Evolutionary conservation across 257 asterid genomes (phyloP), one percentile per base, ranked within the genome.

Genomic region (Fraxinus americana): DNA sequence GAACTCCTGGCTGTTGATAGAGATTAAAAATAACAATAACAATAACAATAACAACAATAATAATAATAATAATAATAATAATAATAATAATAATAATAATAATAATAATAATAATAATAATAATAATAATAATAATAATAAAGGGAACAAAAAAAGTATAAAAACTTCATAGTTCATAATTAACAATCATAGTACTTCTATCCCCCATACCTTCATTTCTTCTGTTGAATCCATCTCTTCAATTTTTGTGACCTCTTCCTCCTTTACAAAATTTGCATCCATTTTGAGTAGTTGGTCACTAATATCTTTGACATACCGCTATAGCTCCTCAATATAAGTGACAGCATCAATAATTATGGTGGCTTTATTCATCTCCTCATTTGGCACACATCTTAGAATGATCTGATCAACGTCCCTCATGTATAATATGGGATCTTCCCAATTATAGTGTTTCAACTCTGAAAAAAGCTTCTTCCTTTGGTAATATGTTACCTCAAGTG

Each of bases 321-420:
- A 80, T 11, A 91, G 86, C 83, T 90, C 86, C 81, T 86, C 89
- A 25, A 94, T 87, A 87, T 88, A 91, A 27, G 91, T 76, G 72
- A 90, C 91, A 7, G 97, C 97, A 78, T 94, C 97, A 4, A 91
- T 91, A 70, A 94, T 81, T 79, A 92, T 92, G 72, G 91, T 82
- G 21, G 88, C 92, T 79, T 89, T 92, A 0, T 76, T 94, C 98
- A 32, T 30, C 34, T 30, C 34, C 34, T 30, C 3, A 30, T 30
- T 30, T 30, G 34, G 34, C 34, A 30, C 34, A 30, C 34, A 30
- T 30, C 34, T 30, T 30, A 2, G 3, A 30, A 30, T 30, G 3
- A 30, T 30, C 3, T 30, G 4, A 30, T 30, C 3, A 30, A 2
- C 3, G 3, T 2, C 34, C 34, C 34, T 30, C 34, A 1, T 30